Percentiles rank a stretch among this genome's conserved stretches.
These are phyloP conservation scores for Zymoseptoria tritici DNA, from an alignment of 2,329 filamentous ascomycete species.

Conservation along the genomic window DNA sequence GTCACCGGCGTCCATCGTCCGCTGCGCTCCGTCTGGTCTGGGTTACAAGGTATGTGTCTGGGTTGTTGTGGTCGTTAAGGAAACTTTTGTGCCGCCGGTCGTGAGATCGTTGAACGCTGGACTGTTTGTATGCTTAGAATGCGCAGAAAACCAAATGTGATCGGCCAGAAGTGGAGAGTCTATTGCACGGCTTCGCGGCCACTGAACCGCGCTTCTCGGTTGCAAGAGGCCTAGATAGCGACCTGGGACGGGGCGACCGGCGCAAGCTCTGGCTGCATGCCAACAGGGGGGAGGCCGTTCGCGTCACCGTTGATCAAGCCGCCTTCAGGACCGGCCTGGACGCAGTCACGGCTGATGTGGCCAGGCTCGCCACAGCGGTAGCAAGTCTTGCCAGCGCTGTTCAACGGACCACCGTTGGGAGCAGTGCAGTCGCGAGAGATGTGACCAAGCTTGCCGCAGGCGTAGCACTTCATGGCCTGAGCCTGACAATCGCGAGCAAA, in stretches of 20 bases:
- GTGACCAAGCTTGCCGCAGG: slow-evolving; percentile 89
- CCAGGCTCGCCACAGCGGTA: slow-evolving; percentile 95
- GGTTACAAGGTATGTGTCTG: slow-evolving; percentile 23
- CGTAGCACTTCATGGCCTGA: slow-evolving; percentile 97
- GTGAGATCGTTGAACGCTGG: slow-evolving; percentile 25
- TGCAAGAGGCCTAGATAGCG: slow-evolving; percentile 33
- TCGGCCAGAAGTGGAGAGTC: slow-evolving; percentile 15
- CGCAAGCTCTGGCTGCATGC: slow-evolving; percentile 34
- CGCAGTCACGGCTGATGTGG: slow-evolving; percentile 93
- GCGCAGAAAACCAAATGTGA: slow-evolving; percentile 11
- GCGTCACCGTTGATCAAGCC: slow-evolving; percentile 16
- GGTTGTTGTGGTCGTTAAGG: slow-evolving; percentile 25
- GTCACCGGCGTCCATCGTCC: slow-evolving; percentile 16
- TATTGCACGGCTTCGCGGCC: slow-evolving; percentile 11
- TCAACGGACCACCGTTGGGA: slow-evolving; percentile 89
- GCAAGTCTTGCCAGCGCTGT: slow-evolving; percentile 89
- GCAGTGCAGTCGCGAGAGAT: slow-evolving; percentile 94
- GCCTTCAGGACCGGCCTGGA: slow-evolving; percentile 46
- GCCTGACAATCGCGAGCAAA: slow-evolving; percentile 98
- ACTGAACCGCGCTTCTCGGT: slow-evolving; percentile 8
- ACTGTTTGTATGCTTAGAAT: slow-evolving; percentile 12
- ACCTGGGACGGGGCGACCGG: slow-evolving; percentile 37
- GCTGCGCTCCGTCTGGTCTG: slow-evolving; percentile 18
- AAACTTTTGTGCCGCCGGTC: slow-evolving; percentile 23
- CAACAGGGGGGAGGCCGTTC: slow-evolving; percentile 26